A percentile compares a stretch with the other conserved stretches of the same genome.
phyloP scores from a whole-genome alignment of 2,329 filamentous ascomycete genomes.

The Cladosporium sp. region DNA sequence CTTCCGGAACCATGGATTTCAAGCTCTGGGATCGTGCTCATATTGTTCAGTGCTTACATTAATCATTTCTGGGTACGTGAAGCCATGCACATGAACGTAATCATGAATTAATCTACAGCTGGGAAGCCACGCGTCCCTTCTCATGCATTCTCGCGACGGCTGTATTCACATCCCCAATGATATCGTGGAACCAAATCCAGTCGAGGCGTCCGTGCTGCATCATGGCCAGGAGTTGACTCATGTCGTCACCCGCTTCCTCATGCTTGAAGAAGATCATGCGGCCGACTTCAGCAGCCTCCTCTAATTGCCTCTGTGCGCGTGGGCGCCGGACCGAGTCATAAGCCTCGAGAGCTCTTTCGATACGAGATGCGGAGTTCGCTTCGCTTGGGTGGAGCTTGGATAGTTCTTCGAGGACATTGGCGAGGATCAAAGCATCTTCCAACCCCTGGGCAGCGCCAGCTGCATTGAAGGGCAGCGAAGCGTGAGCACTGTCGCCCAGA shows the following conservation, averaged over 20 bases:
- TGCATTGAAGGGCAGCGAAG: slow-evolving; percentile 16
- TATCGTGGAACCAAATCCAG: neutral
- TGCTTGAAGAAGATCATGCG: neutral
- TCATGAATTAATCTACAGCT: no score
- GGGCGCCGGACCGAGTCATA: slow-evolving; percentile 15
- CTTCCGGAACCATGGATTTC: no score
- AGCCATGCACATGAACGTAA: no score
- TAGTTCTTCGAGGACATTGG: slow-evolving; percentile 38
- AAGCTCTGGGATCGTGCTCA: no score
- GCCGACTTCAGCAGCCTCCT: slow-evolving; percentile 5
- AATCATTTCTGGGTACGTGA: no score
- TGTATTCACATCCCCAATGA: neutral
- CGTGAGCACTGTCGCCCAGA: slow-evolving; percentile 19
- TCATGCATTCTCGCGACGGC: neutral
- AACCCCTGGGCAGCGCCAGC: slow-evolving; percentile 19
- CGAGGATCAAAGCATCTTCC: slow-evolving; percentile 19
- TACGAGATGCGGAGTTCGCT: slow-evolving; percentile 23
- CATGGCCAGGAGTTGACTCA: neutral
- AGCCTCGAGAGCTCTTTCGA: slow-evolving; percentile 29
- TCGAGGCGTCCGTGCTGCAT: neutral
- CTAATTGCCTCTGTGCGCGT: slow-evolving; percentile 16
- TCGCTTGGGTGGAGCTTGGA: slow-evolving; percentile 29
- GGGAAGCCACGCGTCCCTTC: no score
- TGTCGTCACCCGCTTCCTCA: neutral
- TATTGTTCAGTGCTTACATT: no score